Base-by-base conservation (phyloP, 805 yeast genomes). In the Clavispora asparagi region DNA sequence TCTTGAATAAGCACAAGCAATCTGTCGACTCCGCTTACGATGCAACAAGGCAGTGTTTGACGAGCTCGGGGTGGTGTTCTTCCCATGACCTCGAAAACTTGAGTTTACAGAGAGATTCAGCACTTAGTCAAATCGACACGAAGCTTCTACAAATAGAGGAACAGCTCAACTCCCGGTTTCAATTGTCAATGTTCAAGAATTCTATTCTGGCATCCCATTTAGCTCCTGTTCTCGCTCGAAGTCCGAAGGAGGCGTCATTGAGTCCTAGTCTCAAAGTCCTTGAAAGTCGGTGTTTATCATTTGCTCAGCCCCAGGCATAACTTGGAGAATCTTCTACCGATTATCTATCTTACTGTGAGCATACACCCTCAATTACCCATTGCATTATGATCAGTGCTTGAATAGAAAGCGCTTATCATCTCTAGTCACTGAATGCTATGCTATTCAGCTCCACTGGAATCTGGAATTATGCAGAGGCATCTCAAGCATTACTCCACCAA, bases 21-120 rank as follows among this genome's bases (percentile, higher is more conserved):
- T 57, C 65, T 6, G 62, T 68, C 10, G 57, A 52, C 31, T 65
- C 64, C 13, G 71, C 73, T 4, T 71, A 60, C 50, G 65, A 60
- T 33, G 50, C 57, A 25, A 65, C 76, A 16, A 64, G 56, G 43
- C 51, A 56, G 37, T 60, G 67, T 42, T 60, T 71, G 44, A 45
- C 48, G 27, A 60, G 59, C 39, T 62, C 68, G 30, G 76, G 76
- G 2, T 71, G 76, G 76, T 70, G 75, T 51, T 68, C 73, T 2
- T 56, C 50, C 38, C 66, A 68, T 49, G 76, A 71, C 55, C 60
- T 71, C 51, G 63, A 68, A 47, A 70, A 68, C 56, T 56, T 71
- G 16, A 48, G 45, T 32, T 39, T 46, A 45, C 74, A 71, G 52
- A 63, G 64, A 46, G 73, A 65, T 46, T 49, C 65, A n/a, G 63